Conservation (phyloP, 1,284 basidiomycete species). For the Somion occarium region DNA sequence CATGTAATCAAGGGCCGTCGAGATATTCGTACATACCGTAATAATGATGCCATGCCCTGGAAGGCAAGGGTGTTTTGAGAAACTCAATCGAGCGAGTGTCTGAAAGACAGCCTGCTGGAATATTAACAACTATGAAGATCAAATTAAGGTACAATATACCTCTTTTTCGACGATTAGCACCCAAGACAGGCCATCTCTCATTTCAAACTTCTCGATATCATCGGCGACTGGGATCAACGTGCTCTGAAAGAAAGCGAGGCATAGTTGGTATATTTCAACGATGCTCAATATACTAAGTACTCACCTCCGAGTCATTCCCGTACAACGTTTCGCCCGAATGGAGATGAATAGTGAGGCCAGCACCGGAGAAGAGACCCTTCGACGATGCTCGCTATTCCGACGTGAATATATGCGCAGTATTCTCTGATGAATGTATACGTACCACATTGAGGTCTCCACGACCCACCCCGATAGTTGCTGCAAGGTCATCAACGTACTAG, state of each 20-base stretch:
- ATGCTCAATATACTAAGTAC: constrained; percentile 6
- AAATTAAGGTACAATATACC: constrained; percentile 33
- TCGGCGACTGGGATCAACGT: constrained; percentile 73
- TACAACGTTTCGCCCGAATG: constrained; percentile 48
- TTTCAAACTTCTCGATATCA: constrained; percentile 56
- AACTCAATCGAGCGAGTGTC: constrained; percentile 57
- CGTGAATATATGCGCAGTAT: constrained; percentile 6
- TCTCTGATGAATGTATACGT: constrained; percentile 15
- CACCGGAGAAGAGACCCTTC: constrained; percentile 81
- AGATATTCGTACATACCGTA: constrained; percentile 41
- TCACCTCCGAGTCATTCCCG: constrained; percentile 55
- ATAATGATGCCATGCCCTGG: constrained; percentile 65
- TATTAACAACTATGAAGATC: neutral
- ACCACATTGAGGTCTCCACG: constrained; percentile 81
- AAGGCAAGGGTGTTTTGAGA: constrained; percentile 43
- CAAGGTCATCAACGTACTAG: constrained; percentile 85
- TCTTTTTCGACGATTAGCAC: constrained; percentile 91
- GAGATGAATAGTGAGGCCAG: constrained; percentile 54
- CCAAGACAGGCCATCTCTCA: constrained; percentile 58
- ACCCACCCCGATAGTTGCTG: constrained; percentile 72
- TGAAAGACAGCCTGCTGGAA: constrained; percentile 78
- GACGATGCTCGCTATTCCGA: constrained; percentile 69
- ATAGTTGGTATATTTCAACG: neutral
- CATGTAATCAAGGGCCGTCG: too few relatives aligned
- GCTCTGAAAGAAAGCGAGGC: constrained; percentile 40